Percentiles rank a stretch among this genome's conserved stretches.
Conservation (phyloP, 225 moss, liverwort and hornwort species). For the Marchantia polymorpha region DNA sequence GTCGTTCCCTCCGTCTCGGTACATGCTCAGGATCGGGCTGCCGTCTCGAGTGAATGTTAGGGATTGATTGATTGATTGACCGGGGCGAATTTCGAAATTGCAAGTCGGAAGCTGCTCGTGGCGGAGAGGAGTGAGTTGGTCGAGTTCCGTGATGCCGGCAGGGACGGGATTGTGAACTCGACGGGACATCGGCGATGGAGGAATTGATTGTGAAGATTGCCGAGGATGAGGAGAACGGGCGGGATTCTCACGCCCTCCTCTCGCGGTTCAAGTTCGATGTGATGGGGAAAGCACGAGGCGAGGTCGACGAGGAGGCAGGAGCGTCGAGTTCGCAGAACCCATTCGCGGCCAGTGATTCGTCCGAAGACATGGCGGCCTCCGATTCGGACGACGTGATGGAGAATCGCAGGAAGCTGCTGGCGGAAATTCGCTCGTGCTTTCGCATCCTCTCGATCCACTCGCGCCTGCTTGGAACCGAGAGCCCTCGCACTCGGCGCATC, state of each 20-base stretch:
- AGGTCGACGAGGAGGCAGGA: not conserved
- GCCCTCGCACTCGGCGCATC: constrained; percentile 43
- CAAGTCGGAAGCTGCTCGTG: not conserved
- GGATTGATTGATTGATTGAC: too few relatives aligned
- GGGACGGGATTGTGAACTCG: not conserved
- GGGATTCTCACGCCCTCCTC: not conserved
- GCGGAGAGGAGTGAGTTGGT: too few relatives aligned
- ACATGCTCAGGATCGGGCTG: too few relatives aligned
- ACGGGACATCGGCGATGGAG: not conserved
- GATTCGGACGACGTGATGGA: constrained; percentile 40
- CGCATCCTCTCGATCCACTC: constrained; percentile 45
- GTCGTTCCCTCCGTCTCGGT: too few relatives aligned
- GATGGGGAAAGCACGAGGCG: not conserved
- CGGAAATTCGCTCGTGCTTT: constrained; percentile 49
- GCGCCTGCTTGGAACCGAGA: constrained; percentile 43
- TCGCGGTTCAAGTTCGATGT: not conserved
- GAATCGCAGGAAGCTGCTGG: constrained; percentile 36
- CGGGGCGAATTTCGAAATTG: not conserved
- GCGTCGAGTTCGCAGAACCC: not conserved
- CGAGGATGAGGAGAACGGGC: not conserved
- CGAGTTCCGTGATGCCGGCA: not conserved
- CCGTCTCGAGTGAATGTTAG: too few relatives aligned
- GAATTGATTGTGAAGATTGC: not conserved
- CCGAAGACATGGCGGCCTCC: constrained; percentile 17
- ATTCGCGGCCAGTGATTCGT: not conserved